Conservation (phyloP, 106 monocot genomes). For the Agapanthus africanus region DNA sequence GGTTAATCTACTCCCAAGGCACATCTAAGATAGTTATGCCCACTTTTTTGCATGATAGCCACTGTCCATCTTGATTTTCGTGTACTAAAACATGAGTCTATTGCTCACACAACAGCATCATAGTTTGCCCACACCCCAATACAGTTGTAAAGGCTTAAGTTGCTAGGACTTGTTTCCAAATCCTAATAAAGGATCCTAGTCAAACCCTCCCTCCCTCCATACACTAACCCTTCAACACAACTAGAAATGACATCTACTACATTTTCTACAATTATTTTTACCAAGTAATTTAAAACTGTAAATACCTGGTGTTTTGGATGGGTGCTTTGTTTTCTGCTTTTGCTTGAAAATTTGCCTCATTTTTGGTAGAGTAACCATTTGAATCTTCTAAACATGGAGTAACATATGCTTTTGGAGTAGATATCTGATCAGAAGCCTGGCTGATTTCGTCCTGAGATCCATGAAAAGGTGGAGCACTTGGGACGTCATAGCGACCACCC, state of each 20-base stretch:
- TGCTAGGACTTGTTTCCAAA: no score
- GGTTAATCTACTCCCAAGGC: not conserved
- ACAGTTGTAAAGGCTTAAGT: no score
- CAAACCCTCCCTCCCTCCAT: no score
- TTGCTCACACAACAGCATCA: not conserved
- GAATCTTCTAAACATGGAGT: constrained; percentile 14
- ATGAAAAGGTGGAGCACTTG: constrained; percentile 90
- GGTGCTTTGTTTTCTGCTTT: constrained; percentile 22
- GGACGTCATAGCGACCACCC: constrained; percentile 39
- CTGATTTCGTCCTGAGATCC: constrained; percentile 35
- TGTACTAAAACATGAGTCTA: no score
- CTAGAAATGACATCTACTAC: not conserved
- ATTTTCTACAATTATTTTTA: not conserved
- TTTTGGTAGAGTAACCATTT: constrained; percentile 26
- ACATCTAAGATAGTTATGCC: not conserved
- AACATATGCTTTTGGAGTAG: constrained; percentile 12
- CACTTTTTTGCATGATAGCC: no score
- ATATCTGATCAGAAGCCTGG: constrained; percentile 25
- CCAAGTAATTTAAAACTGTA: not conserved
- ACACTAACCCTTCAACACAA: no score
- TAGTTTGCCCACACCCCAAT: no score
- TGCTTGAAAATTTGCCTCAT: constrained; percentile 16
- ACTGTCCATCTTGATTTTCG: no score
- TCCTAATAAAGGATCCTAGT: no score
- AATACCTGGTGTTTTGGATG: constrained; percentile 37